These are phyloP conservation scores for Cladosporium sp. DNA, from an alignment of 2,329 filamentous ascomycete species.

Conservation along the genomic window DNA sequence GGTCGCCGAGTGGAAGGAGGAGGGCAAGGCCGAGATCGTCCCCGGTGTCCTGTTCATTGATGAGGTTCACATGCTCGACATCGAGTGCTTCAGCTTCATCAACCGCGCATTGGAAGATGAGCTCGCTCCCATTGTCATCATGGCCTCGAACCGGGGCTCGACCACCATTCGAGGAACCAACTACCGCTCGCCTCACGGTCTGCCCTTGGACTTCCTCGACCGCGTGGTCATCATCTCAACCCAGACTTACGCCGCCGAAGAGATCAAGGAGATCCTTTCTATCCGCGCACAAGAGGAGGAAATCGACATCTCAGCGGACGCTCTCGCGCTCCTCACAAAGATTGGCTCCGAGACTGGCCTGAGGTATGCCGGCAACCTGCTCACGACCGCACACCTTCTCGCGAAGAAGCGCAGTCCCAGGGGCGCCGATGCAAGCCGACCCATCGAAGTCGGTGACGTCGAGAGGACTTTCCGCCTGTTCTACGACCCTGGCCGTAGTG, in stretches of 20 bases:
- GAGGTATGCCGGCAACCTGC: constrained; percentile 94
- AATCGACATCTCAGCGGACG: constrained; percentile 82
- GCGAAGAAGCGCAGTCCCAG: constrained; percentile 65
- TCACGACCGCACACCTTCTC: constrained; percentile 86
- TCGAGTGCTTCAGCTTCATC: constrained; percentile 98
- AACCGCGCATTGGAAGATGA: constrained; percentile 95
- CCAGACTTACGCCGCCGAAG: constrained; percentile 70
- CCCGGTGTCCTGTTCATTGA: constrained; percentile 97
- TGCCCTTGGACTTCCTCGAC: constrained; percentile 93
- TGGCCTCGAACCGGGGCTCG: constrained; percentile 94
- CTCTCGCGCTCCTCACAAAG: constrained; percentile 87
- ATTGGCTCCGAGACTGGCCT: constrained; percentile 89
- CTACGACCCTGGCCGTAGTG: constrained; percentile 80
- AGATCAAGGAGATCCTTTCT: constrained; percentile 85
- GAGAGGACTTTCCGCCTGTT: constrained; percentile 91
- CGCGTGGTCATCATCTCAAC: constrained; percentile 95
- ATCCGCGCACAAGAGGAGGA: constrained; percentile 96
- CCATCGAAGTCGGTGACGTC: constrained; percentile 76
- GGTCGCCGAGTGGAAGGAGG: constrained; percentile 97
- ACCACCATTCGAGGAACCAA: constrained; percentile 88
- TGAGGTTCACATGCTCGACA: constrained; percentile 99
- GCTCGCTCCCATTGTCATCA: constrained; percentile 94
- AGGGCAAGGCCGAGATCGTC: constrained; percentile 97
- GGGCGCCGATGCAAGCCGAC: constrained; percentile 53
- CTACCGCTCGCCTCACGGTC: constrained; percentile 86